Evolutionary conservation across 148 eudicot genomes (phyloP), one percentile per base, ranked within the genome.

Genomic region (Diospyros kaki): DNA sequence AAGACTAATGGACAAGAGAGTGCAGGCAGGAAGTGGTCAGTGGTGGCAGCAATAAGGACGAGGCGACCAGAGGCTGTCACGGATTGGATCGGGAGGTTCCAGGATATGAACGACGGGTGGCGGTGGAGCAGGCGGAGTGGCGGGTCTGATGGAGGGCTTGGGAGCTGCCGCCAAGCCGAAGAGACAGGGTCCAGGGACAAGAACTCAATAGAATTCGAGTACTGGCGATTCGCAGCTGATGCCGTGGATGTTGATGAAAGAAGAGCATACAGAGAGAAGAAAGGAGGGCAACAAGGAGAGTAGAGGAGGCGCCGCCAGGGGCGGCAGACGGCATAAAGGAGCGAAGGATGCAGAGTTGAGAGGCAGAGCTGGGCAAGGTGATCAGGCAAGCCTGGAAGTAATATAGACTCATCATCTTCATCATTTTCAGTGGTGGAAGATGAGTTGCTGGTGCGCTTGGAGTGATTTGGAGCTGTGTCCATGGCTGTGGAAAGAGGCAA

Each of bases 321-420:
- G 54, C 48, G 76, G 80, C 78, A 77, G 2, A 84, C 87, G 6
- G 67, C 11, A 74, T 62, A 81, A 68, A 86, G 85, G 52, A 81
- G 80, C 1, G 83, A 77, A 44, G 85, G 83, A 12, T 62, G 77
- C 65, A 86, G 78, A 46, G 54, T 1, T 6, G 79, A 68, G 42
- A 86, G 85, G 68, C 81, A 79, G 42, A 81, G 79, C 12, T 75
- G 82, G 0, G 87, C 83, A 41, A 84, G 77, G 68, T 86, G 83
- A 79, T 83, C 69, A 2, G 89, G 89, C 65, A 86, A 77, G 53
- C 89, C 89, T 13, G 89, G 87, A 11, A 86, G 72, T 58, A 86
- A 60, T 10, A 52, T 54, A 14, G 62, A 45, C 9, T 81, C 78
- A 0, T 75, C 75, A 9, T 65, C 40, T 11, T 75, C 59, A 17